Evolutionary conservation across 495 filamentous ascomycete species (phyloP), one percentile per base, ranked within the genome.

Genomic region (Penicillium lividum): DNA sequence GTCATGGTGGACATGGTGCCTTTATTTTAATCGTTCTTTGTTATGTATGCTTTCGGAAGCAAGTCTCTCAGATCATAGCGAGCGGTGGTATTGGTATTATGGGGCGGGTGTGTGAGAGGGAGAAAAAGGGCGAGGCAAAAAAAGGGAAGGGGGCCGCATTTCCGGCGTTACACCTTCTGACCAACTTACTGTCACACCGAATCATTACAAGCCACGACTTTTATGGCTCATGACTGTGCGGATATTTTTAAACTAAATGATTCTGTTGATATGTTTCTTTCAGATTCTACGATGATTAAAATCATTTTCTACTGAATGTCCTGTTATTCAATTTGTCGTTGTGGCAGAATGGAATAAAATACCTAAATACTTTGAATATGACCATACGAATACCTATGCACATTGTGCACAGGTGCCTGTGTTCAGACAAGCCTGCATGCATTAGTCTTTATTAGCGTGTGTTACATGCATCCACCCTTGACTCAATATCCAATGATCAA

Each of bases 1-100:
- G 73, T 73, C 73, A 77, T 75, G 57, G 57, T 69, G 66, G 54
- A 58, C 54, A 61, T 51, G 48, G 48, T 53, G 48, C 16, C 1
- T 34, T 7, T 28, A 11, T 1, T 36, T 22, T 22, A 22, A 22
- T 22, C 22, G 22, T 22, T 2, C 22, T 22, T 22, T 22, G 22
- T 22, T 22, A 22, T 22, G 22, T 22, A 22, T 22, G 22, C 22
- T 2, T 22, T 22, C 22, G 22, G 22, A 22, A 22, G 22, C 22
- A 22, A 22, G 22, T 22, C 22, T 22, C 2, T 22, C 22, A 22
- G 22, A 22, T 22, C 22, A 22, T 22, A 2, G 22, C 22, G 22
- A 22, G 22, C 22, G 33, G 8, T 36, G 33, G 13, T 36, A 11
- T 11, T 36, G 33, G 10, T 33, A 33, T 33, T 36, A 11, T 13